Evolutionary conservation across 192 early-diverging fungal species (phyloP).

Genomic region (Podila epigama): DNA sequence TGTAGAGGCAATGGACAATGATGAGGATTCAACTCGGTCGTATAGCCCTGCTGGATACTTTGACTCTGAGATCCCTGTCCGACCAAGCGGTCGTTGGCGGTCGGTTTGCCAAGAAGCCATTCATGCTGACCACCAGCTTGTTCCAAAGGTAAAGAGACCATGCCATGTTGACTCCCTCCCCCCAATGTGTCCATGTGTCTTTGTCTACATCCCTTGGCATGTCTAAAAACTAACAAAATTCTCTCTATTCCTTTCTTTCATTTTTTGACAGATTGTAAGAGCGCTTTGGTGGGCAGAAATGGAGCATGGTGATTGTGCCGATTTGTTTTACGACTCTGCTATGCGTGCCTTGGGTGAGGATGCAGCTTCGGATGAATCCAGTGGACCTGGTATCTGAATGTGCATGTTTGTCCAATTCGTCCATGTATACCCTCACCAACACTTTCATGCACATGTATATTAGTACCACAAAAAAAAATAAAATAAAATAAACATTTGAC

Average conservation of each 20-base stretch:
- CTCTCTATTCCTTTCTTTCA: neutral
- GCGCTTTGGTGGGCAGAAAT: conserved; percentile 30
- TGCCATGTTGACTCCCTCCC: neutral
- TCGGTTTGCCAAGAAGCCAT: conserved; percentile 15
- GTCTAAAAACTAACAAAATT: neutral
- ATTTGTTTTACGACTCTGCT: conserved; percentile 24
- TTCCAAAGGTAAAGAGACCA: conserved; percentile 23
- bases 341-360: conserved; percentile 37
- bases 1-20: neutral
- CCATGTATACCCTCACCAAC: too few species aligned
- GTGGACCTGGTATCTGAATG: conserved; percentile 24
- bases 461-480: too few species aligned
- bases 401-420: neutral
- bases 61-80: neutral
- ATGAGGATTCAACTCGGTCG: neutral
- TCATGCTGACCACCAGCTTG: conserved; percentile 36
- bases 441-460: too few species aligned
- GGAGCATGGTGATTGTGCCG: conserved; percentile 25
- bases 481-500: too few species aligned
- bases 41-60: neutral
- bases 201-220: too few species aligned
- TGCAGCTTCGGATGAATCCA: conserved; percentile 30
- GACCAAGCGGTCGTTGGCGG: conserved; percentile 13
- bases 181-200: neutral
- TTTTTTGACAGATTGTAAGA: conserved; percentile 25